Base-by-base conservation (phyloP, 2,329 filamentous ascomycete species). In the Colletotrichum sp. region DNA sequence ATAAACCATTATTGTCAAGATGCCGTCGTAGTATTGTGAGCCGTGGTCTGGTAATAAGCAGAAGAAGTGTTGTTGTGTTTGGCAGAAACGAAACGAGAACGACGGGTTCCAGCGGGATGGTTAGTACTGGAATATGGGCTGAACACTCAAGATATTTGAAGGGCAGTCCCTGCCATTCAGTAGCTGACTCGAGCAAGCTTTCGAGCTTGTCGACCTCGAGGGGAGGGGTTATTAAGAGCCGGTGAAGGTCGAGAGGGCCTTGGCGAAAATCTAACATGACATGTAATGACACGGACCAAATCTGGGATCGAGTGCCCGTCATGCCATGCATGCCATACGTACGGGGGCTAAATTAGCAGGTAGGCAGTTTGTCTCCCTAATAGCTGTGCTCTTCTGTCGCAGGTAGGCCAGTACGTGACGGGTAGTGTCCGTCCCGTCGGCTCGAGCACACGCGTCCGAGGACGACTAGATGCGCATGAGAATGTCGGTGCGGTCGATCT, bases 1-100 rank as follows among this genome's bases (percentile, higher is more conserved):
- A 62, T 80, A 80, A 13, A 80, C 79, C 79, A 80, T 80, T 52
- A 2, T 75, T 2, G 18, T 52, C 7, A 49, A 13, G 15, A 16
- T 32, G 32, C 5, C 15, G n/a, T 15, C 7, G 39, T 39, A 24
- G 3, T 18, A 28, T 8, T 26, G 13, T 28, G 55, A 18, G 55
- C 13, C 3, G 16, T 28, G 55, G 2, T 13, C 26, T 18, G 24
- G 15, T 10, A 12, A 26, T 49, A 44, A 18, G 16, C 16, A 18
- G 32, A 13, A 9, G 8, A 28, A 6, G 4, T n/a, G 44, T 52
- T 49, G 44, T 49, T 24, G 44, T 2, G 26, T 55, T 55, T 12
- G n/a, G 12, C 12, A 30, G 24, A 36, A 34, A 18, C 8, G 12
- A 72, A 39, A 16, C 34, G 10, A 5, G 12, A 9, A 32, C 9